phyloP scores from a whole-genome alignment of 306 rosid genomes.

The Lathyrus aphaca region DNA sequence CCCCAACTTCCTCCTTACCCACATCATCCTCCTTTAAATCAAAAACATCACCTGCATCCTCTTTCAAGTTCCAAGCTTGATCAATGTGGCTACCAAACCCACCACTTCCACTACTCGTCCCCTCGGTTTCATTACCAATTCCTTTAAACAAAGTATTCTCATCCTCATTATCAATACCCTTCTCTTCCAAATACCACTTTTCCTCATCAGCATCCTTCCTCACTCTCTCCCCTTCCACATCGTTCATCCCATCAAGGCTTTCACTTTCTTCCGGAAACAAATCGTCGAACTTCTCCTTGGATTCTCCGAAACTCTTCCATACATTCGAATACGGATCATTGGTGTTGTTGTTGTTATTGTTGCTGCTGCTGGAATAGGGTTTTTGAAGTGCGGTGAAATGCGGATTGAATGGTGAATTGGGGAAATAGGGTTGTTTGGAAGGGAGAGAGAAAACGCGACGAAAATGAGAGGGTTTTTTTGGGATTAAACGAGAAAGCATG shows the following conservation, averaged over 20 bases:
- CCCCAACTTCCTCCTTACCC: constrained; percentile 19
- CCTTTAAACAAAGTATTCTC: constrained; percentile 51
- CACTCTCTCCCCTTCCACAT: neutral
- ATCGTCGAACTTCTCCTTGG: constrained; percentile 50
- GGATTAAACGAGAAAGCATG: constrained; percentile 88
- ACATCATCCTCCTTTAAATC: constrained; percentile 45
- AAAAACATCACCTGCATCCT: constrained; percentile 17
- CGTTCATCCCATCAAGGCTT: constrained; percentile 37
- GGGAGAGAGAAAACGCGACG: constrained; percentile 49
- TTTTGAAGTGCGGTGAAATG: constrained; percentile 36
- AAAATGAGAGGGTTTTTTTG: constrained; percentile 69
- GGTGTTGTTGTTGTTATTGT: constrained; percentile 36
- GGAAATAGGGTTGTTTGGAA: constrained; percentile 31
- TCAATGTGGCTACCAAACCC: constrained; percentile 33
- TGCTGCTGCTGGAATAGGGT: constrained; percentile 52
- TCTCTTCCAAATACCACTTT: constrained; percentile 49
- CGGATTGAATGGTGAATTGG: constrained; percentile 17
- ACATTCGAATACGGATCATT: constrained; percentile 38
- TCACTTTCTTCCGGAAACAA: constrained; percentile 48
- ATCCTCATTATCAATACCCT: constrained; percentile 46
- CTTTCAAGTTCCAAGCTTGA: constrained; percentile 67
- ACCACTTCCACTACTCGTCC: constrained; percentile 7
- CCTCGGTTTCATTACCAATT: constrained; percentile 37
- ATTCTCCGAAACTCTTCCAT: constrained; percentile 58
- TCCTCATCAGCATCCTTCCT: constrained; percentile 29